Evolutionary conservation across 2,329 filamentous ascomycete species (phyloP), one percentile per base, ranked within the genome.

Genomic region (Dactylonectria macrodidyma): DNA sequence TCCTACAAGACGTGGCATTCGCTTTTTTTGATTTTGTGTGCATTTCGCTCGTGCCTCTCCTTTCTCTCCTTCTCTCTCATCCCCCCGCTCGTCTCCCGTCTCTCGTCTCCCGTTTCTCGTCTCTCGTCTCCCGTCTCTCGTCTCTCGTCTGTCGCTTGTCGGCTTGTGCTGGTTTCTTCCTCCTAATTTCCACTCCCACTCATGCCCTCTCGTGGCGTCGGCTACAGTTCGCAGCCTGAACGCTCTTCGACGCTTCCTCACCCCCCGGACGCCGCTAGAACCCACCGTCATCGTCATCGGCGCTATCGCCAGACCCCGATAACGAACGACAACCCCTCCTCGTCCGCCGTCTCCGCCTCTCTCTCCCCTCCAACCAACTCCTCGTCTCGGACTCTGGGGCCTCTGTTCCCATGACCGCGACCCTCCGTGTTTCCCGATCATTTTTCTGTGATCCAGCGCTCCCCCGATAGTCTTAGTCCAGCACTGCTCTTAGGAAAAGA

Each of bases 401-500:
- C 51, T 56, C 60, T 71, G 71, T 64, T 69, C 71, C 70, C 74
- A 76, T 74, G 74, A 74, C 68, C 66, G 65, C 63, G 68, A 70
- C 56, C 67, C 55, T 70, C 73, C 74, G 69, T 69, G 67, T 72
- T 65, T 69, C 62, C 70, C 69, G 69, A 76, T 71, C 67, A 73
- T 67, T 64, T 60, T 66, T 74, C 44, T 69, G 67, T 76, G 73
- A 74, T 67, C 74, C 74, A 76, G 74, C 74, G 73, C 75, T 66
- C 66, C 67, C 71, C 68, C 73, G 72, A 76, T 76, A 76, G 71
- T 76, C 65, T 67, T 76, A 76, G 73, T 76, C 70, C 71, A 76
- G 51, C 74, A 71, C 66, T 67, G 60, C 67, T 76, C 57, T 61
- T 55, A 56, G 46, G 41, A 60, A 50, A 72, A 66, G 73, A 72